phyloP scores from a whole-genome alignment of 1,284 basidiomycete species.

The Grifola frondosa region DNA sequence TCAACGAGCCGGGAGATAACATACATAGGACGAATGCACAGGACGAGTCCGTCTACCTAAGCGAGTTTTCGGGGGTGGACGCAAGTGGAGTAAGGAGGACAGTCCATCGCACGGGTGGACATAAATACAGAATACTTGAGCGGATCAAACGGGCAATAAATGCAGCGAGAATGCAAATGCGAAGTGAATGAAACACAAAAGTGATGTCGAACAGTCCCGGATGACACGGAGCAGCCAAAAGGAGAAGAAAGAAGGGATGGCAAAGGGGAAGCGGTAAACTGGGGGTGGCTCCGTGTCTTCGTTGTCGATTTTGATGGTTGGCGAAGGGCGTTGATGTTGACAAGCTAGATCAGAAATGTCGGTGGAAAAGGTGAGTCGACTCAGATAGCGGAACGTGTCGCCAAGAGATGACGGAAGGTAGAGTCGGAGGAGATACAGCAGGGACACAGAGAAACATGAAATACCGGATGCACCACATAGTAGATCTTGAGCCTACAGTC shows the following conservation, averaged over 20 bases:
- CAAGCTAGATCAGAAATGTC: constrained; percentile 1
- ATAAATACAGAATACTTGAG: constrained; percentile 21
- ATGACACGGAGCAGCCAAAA: constrained; percentile 17
- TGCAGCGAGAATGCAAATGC: constrained; percentile 14
- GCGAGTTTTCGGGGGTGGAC: no score
- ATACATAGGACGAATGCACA: no score
- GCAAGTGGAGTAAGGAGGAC: no score
- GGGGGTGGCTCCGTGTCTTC: constrained; percentile 1
- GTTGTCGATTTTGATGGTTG: constrained; percentile 14
- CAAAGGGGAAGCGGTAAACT: neutral
- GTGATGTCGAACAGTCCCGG: constrained; percentile 8
- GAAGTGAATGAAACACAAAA: constrained; percentile 22
- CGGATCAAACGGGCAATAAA: constrained; percentile 10
- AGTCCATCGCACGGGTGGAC: no score
- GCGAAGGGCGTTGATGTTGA: constrained; percentile 4
- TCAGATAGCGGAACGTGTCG: constrained; percentile 14
- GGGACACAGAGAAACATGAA: no score
- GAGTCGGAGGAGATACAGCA: constrained; percentile 9
- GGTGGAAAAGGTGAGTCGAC: constrained; percentile 9
- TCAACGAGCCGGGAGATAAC: no score
- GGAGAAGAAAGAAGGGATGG: constrained; percentile 8
- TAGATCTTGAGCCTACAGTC: no score
- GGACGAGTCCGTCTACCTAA: no score
- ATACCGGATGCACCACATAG: no score
- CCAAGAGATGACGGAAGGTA: constrained; percentile 9